Evolutionary conservation across 768 basidiomycete species (phyloP).

Genomic region (Podaxis carcinomalis): DNA sequence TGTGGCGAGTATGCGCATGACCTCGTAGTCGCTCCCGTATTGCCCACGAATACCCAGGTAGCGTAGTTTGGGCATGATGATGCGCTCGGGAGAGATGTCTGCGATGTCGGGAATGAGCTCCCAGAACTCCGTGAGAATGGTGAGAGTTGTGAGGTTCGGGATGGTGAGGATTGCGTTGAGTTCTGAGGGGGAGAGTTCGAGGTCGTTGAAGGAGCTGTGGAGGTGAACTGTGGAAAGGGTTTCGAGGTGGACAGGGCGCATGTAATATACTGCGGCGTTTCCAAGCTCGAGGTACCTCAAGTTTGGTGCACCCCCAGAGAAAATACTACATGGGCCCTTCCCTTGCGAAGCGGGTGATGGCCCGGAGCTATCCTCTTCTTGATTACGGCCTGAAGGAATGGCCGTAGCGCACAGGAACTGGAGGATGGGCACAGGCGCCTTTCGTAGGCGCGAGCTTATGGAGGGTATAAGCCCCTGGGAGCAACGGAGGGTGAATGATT

Average conservation of each 20-base stretch:
- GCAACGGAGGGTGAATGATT: slow-evolving; percentile 3
- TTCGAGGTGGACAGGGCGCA: slow-evolving; percentile 10
- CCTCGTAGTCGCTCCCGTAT: slow-evolving; percentile 10
- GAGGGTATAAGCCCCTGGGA: slow-evolving; percentile 2
- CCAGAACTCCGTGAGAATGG: slow-evolving; percentile 12
- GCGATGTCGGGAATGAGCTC: slow-evolving; percentile 9
- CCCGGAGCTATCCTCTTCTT: slow-evolving; percentile 7
- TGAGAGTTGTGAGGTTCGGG: slow-evolving; percentile 9
- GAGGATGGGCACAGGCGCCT: slow-evolving; percentile 6
- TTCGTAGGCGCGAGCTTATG: slow-evolving; percentile 4
- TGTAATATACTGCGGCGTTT: slow-evolving; percentile 9
- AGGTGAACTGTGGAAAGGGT: slow-evolving; percentile 4
- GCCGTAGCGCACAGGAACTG: slow-evolving; percentile 4
- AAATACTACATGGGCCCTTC: slow-evolving; percentile 2
- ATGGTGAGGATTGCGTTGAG: slow-evolving; percentile 2
- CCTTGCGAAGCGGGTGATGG: slow-evolving; percentile 8
- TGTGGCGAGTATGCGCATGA: slow-evolving; percentile 8
- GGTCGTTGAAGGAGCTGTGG: slow-evolving; percentile 10
- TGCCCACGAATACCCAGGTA: slow-evolving; percentile 9
- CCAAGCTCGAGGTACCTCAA: not conserved
- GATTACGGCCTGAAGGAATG: slow-evolving; percentile 5
- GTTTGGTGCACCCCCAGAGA: slow-evolving; percentile 3
- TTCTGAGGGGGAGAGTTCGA: slow-evolving; percentile 7
- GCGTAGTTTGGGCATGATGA: slow-evolving; percentile 7
- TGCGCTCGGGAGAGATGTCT: slow-evolving; percentile 2